phyloP scores from a whole-genome alignment of 371 early-diverging fungal species.

The Chytridiales sp. region DNA sequence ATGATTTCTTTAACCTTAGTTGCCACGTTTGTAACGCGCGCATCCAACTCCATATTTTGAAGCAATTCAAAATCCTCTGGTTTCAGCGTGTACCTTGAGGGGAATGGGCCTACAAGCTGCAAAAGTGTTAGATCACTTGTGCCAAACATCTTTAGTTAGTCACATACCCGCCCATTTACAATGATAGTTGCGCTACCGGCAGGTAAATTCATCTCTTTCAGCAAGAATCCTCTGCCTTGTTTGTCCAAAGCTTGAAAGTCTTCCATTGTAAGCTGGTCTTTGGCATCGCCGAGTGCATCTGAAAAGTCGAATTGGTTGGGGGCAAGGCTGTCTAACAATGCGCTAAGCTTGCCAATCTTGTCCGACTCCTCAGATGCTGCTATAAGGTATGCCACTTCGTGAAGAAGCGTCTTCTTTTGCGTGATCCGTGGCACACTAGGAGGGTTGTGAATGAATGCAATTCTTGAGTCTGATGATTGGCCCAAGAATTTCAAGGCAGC shows the following conservation, averaged over 20 bases:
- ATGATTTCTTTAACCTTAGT: conserved; percentile 28
- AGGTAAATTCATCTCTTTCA: background rate
- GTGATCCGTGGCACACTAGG: background rate
- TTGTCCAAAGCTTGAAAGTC: background rate
- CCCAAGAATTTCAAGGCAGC: conserved; percentile 49
- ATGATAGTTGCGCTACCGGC: conserved; percentile 37
- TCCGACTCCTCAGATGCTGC: background rate
- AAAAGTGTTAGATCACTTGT: background rate
- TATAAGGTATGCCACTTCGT: background rate
- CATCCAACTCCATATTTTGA: conserved; percentile 44
- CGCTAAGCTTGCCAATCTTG: background rate
- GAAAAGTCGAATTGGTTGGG: too few species aligned
- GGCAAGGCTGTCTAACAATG: background rate
- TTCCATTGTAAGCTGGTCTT: background rate
- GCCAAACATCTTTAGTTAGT: conserved; percentile 9
- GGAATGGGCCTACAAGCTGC: conserved; percentile 48
- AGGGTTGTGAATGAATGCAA: conserved; percentile 54
- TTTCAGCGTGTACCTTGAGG: conserved; percentile 37
- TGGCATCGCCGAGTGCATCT: too few species aligned
- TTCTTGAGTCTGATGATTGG: conserved; percentile 41
- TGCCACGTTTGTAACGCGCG: conserved; percentile 43
- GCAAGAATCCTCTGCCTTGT: background rate
- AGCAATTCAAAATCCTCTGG: conserved; percentile 54
- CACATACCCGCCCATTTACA: conserved; percentile 57
- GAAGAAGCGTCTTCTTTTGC: background rate